Evolutionary conservation across 495 filamentous ascomycete genomes (phyloP).

Genomic region (Xylaria bambusicola): DNA sequence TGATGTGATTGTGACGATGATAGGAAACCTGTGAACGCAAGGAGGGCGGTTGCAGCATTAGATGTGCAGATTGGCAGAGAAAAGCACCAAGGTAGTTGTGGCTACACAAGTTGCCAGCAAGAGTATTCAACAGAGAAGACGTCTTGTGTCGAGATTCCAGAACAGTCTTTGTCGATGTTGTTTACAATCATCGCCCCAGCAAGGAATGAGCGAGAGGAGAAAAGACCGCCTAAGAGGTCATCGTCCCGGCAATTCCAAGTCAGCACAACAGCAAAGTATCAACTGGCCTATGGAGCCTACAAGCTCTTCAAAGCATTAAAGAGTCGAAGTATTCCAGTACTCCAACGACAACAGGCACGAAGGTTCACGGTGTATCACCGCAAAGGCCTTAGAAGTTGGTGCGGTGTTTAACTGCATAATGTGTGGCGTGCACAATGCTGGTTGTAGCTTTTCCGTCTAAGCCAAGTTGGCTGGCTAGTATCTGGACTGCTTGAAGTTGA

Average conservation of each 20-base stretch:
- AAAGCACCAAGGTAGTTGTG: conserved; percentile 5
- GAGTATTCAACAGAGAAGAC: neutral
- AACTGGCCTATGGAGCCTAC: conserved; percentile 19
- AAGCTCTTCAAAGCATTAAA: conserved; percentile 17
- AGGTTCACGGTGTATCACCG: conserved; percentile 15
- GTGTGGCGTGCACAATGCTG: conserved; percentile 14
- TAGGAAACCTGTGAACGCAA: neutral
- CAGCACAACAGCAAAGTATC: conserved; percentile 13
- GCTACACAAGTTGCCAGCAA: conserved; percentile 5
- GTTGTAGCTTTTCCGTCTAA: conserved; percentile 15
- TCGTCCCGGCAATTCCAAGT: conserved; percentile 11
- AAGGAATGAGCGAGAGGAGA: neutral
- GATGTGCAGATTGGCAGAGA: neutral
- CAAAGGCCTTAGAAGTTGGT: conserved; percentile 6
- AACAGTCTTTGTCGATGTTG: neutral
- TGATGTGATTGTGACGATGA: neutral
- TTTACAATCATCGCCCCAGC: conserved; percentile 8
- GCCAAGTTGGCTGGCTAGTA: conserved; percentile 19
- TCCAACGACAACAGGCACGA: conserved; percentile 11
- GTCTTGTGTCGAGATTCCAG: neutral
- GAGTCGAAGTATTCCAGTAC: neutral
- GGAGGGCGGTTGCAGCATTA: conserved; percentile 1
- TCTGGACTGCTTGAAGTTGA: conserved; percentile 16
- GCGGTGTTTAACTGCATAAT: conserved; percentile 16
- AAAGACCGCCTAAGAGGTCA: neutral